These are phyloP conservation scores for Lichtheimia ornata DNA, from an alignment of 371 early-diverging fungal genomes.

Conservation along the genomic window DNA sequence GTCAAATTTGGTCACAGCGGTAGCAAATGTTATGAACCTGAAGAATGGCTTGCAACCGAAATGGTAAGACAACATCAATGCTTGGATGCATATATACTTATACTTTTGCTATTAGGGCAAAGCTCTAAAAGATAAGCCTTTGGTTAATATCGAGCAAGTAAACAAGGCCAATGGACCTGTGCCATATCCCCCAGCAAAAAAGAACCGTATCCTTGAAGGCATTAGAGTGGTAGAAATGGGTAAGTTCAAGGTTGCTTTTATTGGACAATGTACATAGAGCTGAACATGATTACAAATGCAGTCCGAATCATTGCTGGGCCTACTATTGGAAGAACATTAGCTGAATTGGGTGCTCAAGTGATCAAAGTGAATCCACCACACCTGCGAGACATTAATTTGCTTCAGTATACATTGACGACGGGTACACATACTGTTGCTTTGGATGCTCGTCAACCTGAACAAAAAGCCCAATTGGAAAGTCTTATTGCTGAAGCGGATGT, in stretches of 20 bases:
- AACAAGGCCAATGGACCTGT: background rate
- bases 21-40: slow-evolving; percentile 15
- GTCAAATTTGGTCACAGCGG: slow-evolving; percentile 10
- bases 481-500: slow-evolving; percentile 22
- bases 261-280: background rate
- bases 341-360: slow-evolving; percentile 22
- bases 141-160: slow-evolving; percentile 2
- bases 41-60: slow-evolving; percentile 16
- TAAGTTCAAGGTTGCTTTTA: background rate
- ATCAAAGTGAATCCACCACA: slow-evolving; percentile 20
- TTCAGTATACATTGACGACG: slow-evolving; percentile 15
- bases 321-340: slow-evolving; percentile 17
- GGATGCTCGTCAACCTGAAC: slow-evolving; percentile 14
- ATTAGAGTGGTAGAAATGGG: slow-evolving; percentile 15
- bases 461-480: slow-evolving; percentile 9
- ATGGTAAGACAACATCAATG: background rate
- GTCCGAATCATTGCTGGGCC: slow-evolving; percentile 13
- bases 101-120: background rate
- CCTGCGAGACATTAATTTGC: slow-evolving; percentile 12
- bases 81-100: background rate
- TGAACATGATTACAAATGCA: background rate
- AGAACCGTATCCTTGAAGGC: slow-evolving; percentile 11
- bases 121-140: slow-evolving; percentile 4
- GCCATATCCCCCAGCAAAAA: slow-evolving; percentile 1
- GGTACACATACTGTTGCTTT: slow-evolving; percentile 14